Conservation (phyloP, 345 rosid species). For the Euphorbia peplus region DNA sequence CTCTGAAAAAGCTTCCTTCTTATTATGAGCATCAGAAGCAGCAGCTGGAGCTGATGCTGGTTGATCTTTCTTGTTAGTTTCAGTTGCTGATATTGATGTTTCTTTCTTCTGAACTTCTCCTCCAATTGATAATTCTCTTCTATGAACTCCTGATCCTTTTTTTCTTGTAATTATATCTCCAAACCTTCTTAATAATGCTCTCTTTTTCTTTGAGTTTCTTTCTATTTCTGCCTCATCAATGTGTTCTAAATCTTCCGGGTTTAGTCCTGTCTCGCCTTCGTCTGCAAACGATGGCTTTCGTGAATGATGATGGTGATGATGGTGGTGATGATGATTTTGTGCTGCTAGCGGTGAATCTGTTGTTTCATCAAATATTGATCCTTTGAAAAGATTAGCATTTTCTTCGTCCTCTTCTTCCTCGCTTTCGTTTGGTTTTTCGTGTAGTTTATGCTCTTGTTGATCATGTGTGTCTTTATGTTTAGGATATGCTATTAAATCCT, state of each 20-base stretch:
- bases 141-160: constrained; percentile 35
- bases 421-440: constrained; percentile 14
- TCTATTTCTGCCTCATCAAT: constrained; percentile 55
- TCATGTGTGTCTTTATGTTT: constrained; percentile 36
- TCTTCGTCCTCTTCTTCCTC: constrained; percentile 23
- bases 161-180: constrained; percentile 59
- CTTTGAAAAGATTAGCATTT: constrained; percentile 46
- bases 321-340: neutral
- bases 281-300: constrained; percentile 42
- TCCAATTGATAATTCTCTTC: constrained; percentile 31
- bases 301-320: constrained; percentile 30
- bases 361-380: constrained; percentile 65
- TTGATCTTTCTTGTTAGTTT: constrained; percentile 13
- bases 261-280: constrained; percentile 34
- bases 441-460: constrained; percentile 23
- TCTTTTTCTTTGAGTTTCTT: constrained; percentile 56
- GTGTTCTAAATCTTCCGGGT: constrained; percentile 49
- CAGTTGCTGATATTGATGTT: neutral
- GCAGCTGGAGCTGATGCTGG: neutral
- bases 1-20: neutral
- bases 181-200: constrained; percentile 64
- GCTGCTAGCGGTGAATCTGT: constrained; percentile 45
- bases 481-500: constrained; percentile 43
- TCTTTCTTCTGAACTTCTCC: constrained; percentile 9
- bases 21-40: neutral